Base-by-base conservation (phyloP, 2,329 filamentous ascomycete species). In the Clonostachys rhizophaga region DNA sequence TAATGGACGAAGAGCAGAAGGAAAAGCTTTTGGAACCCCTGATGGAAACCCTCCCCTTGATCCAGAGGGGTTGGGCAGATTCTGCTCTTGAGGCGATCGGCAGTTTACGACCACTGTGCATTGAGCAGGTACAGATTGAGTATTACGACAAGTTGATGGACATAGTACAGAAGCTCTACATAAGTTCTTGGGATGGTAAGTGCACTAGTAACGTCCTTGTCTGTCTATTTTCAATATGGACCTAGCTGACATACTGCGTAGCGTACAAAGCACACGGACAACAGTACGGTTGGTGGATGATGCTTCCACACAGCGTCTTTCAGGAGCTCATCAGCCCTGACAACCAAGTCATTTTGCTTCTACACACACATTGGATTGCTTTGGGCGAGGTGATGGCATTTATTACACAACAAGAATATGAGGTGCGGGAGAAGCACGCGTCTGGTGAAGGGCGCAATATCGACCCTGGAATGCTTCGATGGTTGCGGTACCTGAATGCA, bases 261-360 rank as follows among this genome's bases (percentile, higher is more conserved):
- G 77, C 76, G 14, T 79, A 79, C 55, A 64, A 71, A 50, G 62
- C 70, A n/a, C 67, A 79, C 45, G 66, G 66, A 40, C 61, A 66
- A 46, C 75, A 78, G 54, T 80, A 78, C 56, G 67, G 58, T 5
- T 81, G 77, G 78, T 81, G 77, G 77, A 80, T 80, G 68, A 68
- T 76, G 58, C 66, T 81, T 8, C 71, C 76, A 9, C 76, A 81
- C 52, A 65, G 68, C 35, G 63, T 69, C 43, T 81, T 81, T 58
- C 70, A 74, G 51, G 63, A 65, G 44, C 59, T 81, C 45, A 67
- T 80, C 52, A 70, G 78, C 56, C 61, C 69, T 30, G 52, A 55
- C 30, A 73, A 71, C 55, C 74, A 74, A 55, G 63, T 69, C 14
- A 68, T 71, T 48, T 47, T 74, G 39, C 60, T 81, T 33, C 63